Evolutionary conservation across 176 grass and related monocot species (phyloP).

Genomic region (Secale cereale): DNA sequence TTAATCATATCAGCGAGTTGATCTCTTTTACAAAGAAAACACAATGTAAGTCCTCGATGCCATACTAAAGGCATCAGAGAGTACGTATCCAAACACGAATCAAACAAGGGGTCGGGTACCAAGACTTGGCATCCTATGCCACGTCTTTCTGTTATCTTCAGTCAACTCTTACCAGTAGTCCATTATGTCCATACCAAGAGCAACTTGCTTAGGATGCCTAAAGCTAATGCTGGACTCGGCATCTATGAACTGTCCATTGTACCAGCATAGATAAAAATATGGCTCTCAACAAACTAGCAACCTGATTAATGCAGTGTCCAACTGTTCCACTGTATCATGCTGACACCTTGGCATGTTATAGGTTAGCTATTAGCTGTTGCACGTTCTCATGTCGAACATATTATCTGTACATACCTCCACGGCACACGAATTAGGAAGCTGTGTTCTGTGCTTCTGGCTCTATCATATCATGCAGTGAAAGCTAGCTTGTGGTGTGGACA

Average conservation of each 20-base stretch:
- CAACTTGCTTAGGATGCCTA: background rate
- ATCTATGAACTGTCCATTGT: background rate
- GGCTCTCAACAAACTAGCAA: background rate
- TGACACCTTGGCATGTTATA: background rate
- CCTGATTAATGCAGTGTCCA: background rate
- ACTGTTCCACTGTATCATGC: background rate
- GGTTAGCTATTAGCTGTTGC: background rate
- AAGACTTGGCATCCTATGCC: too few relatives aligned
- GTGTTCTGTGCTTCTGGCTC: too few relatives aligned
- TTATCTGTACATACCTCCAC: background rate
- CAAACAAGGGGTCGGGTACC: too few relatives aligned
- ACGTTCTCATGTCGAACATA: background rate
- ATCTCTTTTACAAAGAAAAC: too few relatives aligned
- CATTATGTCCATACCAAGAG: background rate
- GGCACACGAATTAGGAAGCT: too few relatives aligned
- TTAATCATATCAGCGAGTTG: too few relatives aligned
- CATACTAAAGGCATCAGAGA: too few relatives aligned
- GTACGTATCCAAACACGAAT: too few relatives aligned
- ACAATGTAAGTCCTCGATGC: too few relatives aligned
- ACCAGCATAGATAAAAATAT: background rate
- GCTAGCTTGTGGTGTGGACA: too few relatives aligned
- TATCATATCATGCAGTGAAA: too few relatives aligned
- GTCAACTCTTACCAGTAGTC: background rate
- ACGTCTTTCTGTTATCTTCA: background rate
- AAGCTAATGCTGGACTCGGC: background rate